Conservation (phyloP, 345 rosid species). For the Citrus inodora region DNA sequence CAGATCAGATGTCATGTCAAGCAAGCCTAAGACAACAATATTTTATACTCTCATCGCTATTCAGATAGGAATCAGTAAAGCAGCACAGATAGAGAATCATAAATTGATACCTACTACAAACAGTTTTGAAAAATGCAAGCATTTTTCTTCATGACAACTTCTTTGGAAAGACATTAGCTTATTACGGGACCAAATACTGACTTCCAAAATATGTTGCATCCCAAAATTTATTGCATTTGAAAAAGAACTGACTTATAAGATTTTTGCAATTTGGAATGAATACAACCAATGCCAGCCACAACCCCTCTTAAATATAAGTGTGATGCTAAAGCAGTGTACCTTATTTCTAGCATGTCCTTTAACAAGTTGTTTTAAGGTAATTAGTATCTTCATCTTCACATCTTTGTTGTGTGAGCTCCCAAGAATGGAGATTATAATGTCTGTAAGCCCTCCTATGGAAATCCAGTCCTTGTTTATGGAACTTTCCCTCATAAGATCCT, state of each 20-base stretch:
- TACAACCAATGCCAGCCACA: background rate
- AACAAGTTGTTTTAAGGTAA: slow-evolving; percentile 47
- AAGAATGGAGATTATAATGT: slow-evolving; percentile 40
- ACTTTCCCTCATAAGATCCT: slow-evolving; percentile 52
- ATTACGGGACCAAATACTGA: background rate
- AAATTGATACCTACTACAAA: background rate
- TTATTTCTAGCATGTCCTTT: slow-evolving; percentile 60
- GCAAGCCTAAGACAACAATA: background rate
- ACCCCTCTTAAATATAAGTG: background rate
- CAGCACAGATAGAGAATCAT: background rate
- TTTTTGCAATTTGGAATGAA: background rate
- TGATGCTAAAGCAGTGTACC: slow-evolving; percentile 27
- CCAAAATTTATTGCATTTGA: background rate
- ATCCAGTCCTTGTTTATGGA: slow-evolving; percentile 69
- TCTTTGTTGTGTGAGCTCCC: slow-evolving; percentile 45
- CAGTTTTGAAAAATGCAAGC: background rate
- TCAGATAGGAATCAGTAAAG: background rate
- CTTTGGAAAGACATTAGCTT: background rate
- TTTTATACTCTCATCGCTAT: background rate
- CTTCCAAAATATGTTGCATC: background rate
- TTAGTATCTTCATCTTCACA: slow-evolving; percentile 47
- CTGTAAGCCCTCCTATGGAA: slow-evolving; percentile 53
- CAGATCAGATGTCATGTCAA: background rate
- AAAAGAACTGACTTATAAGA: background rate
- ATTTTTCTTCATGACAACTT: background rate